Percentiles rank a stretch among this genome's conserved stretches.
These are phyloP conservation scores for Stagonosporopsis cucurbitacearum DNA, from an alignment of 2,329 filamentous ascomycete species.

Conservation along the genomic window DNA sequence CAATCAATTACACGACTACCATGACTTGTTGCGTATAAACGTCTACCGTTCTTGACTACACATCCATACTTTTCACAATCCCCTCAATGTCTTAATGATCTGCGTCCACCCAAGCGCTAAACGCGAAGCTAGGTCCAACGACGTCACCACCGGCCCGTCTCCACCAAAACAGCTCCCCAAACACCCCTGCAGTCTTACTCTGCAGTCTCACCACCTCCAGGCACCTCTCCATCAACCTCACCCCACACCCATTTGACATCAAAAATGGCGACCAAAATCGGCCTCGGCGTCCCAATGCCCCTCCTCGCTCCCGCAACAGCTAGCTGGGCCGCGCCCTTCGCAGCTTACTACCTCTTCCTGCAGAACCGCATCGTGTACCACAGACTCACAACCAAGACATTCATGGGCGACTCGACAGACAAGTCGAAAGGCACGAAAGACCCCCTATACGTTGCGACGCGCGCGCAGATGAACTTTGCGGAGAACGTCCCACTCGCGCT, in stretches of 20 bases:
- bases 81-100: not conserved
- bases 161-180: not conserved
- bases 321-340: slow-evolving; percentile 51
- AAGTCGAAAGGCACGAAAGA: slow-evolving; percentile 24
- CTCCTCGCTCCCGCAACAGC: slow-evolving; percentile 47
- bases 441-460: slow-evolving; percentile 46
- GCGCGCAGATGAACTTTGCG: slow-evolving; percentile 52
- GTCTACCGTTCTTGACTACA: not conserved
- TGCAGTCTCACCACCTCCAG: not conserved
- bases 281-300: slow-evolving; percentile 42
- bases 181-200: not conserved
- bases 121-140: slow-evolving; percentile 19
- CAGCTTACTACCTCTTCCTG: slow-evolving; percentile 52
- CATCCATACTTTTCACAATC: not conserved
- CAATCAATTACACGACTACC: not conserved
- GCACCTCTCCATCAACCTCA: not conserved
- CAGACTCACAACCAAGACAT: slow-evolving; percentile 27
- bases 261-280: slow-evolving; percentile 40
- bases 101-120: slow-evolving; percentile 11
- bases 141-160: slow-evolving; percentile 17
- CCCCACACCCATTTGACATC: not conserved
- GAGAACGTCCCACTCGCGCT: slow-evolving; percentile 55
- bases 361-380: slow-evolving; percentile 48
- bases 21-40: not conserved
- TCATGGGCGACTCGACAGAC: slow-evolving; percentile 36